These are phyloP conservation scores for Russula virescens DNA, from an alignment of 768 basidiomycete species.

Conservation along the genomic window DNA sequence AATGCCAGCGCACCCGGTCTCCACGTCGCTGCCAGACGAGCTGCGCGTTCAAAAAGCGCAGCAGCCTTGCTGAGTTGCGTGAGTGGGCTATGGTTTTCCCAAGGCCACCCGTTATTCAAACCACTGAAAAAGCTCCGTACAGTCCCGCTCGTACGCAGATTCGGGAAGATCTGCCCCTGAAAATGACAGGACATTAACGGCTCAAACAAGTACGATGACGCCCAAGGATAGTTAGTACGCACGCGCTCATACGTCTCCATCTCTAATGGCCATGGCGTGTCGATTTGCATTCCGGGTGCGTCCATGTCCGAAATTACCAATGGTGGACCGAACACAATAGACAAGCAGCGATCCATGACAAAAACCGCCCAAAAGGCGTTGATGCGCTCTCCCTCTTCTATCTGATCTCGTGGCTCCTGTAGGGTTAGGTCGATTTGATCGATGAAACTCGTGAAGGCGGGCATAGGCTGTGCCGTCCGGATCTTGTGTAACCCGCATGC, in stretches of 20 bases:
- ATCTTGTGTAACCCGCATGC: slow-evolving; percentile 30
- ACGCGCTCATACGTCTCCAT: slow-evolving; percentile 33
- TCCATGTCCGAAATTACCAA: slow-evolving; percentile 52
- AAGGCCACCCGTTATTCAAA: slow-evolving; percentile 30
- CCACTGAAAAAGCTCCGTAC: slow-evolving; percentile 45
- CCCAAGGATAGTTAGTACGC: slow-evolving; percentile 2
- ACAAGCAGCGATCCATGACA: slow-evolving; percentile 51
- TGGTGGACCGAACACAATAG: slow-evolving; percentile 48
- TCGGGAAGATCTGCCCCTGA: slow-evolving; percentile 43
- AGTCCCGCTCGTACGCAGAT: slow-evolving; percentile 43
- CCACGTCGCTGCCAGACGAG: slow-evolving; percentile 43
- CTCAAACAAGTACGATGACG: not conserved
- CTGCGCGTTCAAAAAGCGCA: slow-evolving; percentile 53
- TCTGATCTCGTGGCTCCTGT: slow-evolving; percentile 36
- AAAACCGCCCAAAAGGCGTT: slow-evolving; percentile 63
- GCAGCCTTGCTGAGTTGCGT: slow-evolving; percentile 49
- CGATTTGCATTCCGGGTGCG: slow-evolving; percentile 34
- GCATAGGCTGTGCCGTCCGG: slow-evolving; percentile 20
- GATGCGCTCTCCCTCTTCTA: slow-evolving; percentile 64
- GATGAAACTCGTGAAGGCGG: slow-evolving; percentile 18
- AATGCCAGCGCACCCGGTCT: slow-evolving; percentile 27
- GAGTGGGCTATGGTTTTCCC: slow-evolving; percentile 35
- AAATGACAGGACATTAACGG: slow-evolving; percentile 32
- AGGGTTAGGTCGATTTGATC: slow-evolving; percentile 29
- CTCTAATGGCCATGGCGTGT: slow-evolving; percentile 37